phyloP scores from a whole-genome alignment of 331 rosid species.

The Spiraea crenata region DNA sequence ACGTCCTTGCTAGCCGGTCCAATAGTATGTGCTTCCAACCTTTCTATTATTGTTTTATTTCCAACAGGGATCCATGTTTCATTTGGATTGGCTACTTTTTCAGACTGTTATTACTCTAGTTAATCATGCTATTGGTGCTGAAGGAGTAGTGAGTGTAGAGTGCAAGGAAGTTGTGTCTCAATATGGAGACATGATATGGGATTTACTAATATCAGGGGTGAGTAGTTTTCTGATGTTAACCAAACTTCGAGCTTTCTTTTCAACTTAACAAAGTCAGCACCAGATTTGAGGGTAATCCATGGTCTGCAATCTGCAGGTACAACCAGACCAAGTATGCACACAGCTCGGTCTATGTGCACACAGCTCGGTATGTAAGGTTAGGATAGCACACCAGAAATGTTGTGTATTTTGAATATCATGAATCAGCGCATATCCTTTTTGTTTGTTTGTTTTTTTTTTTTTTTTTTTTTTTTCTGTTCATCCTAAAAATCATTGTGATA shows the following conservation, averaged over 20 bases:
- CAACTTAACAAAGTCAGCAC: background rate
- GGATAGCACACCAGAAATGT: constrained; percentile 11
- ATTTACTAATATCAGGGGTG: constrained; percentile 71
- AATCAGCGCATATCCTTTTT: background rate
- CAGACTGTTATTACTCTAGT: constrained; percentile 75
- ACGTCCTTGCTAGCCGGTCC: constrained; percentile 90
- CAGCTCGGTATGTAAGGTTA: constrained; percentile 44
- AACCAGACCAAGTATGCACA: constrained; percentile 50
- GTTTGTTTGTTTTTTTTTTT: too few relatives aligned
- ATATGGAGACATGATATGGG: constrained; percentile 83
- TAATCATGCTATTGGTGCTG: constrained; percentile 91
- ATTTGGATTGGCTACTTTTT: constrained; percentile 15
- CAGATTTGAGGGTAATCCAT: constrained; percentile 12
- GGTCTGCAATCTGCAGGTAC: constrained; percentile 46
- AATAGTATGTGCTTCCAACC: constrained; percentile 48
- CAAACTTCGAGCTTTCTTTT: background rate
- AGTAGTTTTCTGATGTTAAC: constrained; percentile 7
- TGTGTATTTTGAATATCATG: background rate
- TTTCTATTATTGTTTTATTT: background rate
- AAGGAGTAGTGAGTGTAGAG: constrained; percentile 75
- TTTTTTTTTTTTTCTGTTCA: background rate
- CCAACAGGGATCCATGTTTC: background rate
- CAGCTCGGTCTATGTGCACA: constrained; percentile 59
- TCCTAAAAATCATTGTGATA: constrained; percentile 10
- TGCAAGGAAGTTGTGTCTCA: constrained; percentile 70